Conservation (phyloP, 2,329 filamentous ascomycete species). For the Hymenoscyphus scutula region DNA sequence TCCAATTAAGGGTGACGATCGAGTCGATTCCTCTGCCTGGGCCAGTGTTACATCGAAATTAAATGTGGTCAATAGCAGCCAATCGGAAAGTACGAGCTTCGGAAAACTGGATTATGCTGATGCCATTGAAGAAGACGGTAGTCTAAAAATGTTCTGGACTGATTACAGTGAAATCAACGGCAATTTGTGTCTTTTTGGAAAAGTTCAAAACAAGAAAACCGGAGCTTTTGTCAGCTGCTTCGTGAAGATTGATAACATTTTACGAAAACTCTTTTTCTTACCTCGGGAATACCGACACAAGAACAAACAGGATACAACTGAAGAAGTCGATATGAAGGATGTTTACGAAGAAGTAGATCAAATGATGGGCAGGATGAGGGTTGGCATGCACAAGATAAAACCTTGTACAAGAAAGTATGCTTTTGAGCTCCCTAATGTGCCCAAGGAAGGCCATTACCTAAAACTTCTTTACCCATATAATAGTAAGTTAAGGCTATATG, state of each 20-base stretch:
- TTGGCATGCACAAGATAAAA: conserved; percentile 93
- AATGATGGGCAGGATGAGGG: conserved; percentile 83
- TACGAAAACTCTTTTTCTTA: conserved; percentile 89
- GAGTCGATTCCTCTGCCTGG: conserved; percentile 81
- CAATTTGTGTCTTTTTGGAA: conserved; percentile 90
- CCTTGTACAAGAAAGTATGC: conserved; percentile 87
- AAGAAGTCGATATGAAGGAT: conserved; percentile 81
- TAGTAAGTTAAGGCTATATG: conserved; percentile 46
- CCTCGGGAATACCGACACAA: conserved; percentile 71
- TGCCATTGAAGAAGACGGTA: conserved; percentile 91
- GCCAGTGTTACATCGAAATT: conserved; percentile 82
- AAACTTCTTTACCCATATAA: conserved; percentile 96
- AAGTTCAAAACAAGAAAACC: conserved; percentile 85
- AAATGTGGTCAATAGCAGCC: conserved; percentile 77
- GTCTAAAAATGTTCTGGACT: conserved; percentile 92
- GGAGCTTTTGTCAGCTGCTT: conserved; percentile 85
- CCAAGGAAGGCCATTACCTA: conserved; percentile 85
- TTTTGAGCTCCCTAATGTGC: conserved; percentile 84
- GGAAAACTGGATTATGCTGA: conserved; percentile 83
- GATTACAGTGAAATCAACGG: conserved; percentile 94
- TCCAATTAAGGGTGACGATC: conserved; percentile 58
- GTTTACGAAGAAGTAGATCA: conserved; percentile 87
- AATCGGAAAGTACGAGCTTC: conserved; percentile 60
- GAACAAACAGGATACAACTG: conserved; percentile 61
- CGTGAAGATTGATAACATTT: conserved; percentile 90